Evolutionary conservation across 805 yeast species (phyloP), one percentile per base, ranked within the genome.

Genomic region (Tetrapisispora nanseiensis): DNA sequence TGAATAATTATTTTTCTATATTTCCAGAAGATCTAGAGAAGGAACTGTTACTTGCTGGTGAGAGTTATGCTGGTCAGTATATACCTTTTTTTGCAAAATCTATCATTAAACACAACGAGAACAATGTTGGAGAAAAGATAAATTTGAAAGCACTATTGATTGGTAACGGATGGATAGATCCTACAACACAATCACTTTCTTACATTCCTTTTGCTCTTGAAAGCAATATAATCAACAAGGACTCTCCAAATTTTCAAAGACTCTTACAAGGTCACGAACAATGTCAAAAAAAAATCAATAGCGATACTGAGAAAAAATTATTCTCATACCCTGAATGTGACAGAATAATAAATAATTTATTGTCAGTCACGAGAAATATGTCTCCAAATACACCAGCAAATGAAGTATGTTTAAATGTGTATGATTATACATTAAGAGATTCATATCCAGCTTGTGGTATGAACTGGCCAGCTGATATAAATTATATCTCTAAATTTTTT

Each of bases 51-150:
- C 62, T 92, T 27, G 95, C 95, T 0, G 98, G 98, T 24, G 98
- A 92, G 66, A 84, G 95, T 50, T 92, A 82, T 64, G 97, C 97
- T 1, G 98, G 98, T 18, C 97, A 92, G 59, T 92, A 86, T 58
- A 83, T 92, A 41, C 97, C 98, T 0, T 85, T 82, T 60, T 75
- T 89, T 46, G 94, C 90, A 0, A 67, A 74, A 30, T 77, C 75
- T 1, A 68, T 90, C 5, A 51, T 76, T 37, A 64, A 69, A 2
- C 64, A 73, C 30, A 75, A 80, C 54, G 21, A 38, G 11, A 19
- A 18, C 5, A 32, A 33, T 37, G 49, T 65, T 16, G 46, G 44
- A 1, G 42, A 46, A 4, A 34, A 40, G 8, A 49, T 71, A 28
- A 68, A 79, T 42, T 59, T 89, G 44, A 68, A 74, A 46, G 92